Evolutionary conservation across 768 basidiomycete species (phyloP).

Genomic region (Lactarius indigo): DNA sequence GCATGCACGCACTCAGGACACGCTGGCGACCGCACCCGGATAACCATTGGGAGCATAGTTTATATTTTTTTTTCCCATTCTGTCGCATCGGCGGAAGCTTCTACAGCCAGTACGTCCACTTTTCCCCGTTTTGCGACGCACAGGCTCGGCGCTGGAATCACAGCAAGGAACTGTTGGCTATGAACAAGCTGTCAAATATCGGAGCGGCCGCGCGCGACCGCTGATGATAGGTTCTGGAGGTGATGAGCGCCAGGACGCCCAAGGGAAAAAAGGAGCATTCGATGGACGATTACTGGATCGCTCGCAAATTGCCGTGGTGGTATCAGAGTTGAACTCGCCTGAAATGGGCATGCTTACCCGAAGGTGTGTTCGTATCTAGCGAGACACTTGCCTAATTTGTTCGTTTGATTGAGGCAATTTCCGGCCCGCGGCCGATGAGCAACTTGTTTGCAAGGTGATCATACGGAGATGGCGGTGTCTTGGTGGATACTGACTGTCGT

Average conservation of each 20-base stretch:
- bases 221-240: neutral
- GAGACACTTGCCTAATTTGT: constrained; percentile 6
- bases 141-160: neutral
- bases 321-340: constrained; percentile 9
- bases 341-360: constrained; percentile 5
- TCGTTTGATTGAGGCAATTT: constrained; percentile 6
- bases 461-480: constrained; percentile 12
- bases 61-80: neutral
- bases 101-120: neutral
- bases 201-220: neutral
- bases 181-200: constrained; percentile 2
- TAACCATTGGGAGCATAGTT: neutral
- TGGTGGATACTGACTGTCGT: neutral
- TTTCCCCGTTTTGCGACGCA: neutral
- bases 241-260: neutral
- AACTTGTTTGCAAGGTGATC: neutral
- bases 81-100: neutral
- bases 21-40: neutral
- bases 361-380: constrained; percentile 1
- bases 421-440: constrained; percentile 9
- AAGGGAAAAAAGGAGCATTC: neutral
- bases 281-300: neutral
- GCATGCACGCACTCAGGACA: neutral
- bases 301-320: constrained; percentile 12
- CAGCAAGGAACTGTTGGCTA: neutral